Evolutionary conservation across 2,329 filamentous ascomycete genomes (phyloP).

Genomic region (Ophiosphaerella narmari): DNA sequence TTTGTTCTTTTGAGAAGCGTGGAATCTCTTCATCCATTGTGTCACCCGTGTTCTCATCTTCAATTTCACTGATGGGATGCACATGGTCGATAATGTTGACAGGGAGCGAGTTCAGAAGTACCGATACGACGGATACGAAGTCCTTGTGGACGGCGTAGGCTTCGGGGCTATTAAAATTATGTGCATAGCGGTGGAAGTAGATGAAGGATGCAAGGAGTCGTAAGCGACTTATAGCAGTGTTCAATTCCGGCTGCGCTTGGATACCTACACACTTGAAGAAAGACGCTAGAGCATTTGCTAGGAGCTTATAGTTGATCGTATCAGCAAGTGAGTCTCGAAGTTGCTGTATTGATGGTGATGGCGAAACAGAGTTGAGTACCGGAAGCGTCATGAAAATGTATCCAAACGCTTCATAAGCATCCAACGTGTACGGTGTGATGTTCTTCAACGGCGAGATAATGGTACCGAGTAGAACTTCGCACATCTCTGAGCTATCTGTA

Average conservation of each 20-base stretch:
- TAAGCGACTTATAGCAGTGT: constrained; percentile 51
- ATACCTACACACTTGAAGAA: constrained; percentile 33
- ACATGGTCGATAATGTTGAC: constrained; percentile 59
- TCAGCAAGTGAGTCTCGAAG: constrained; percentile 49
- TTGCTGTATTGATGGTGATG: constrained; percentile 21
- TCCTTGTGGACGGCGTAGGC: constrained; percentile 54
- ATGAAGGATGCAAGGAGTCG: constrained; percentile 66
- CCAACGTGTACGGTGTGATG: constrained; percentile 42
- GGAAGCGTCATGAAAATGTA: constrained; percentile 50
- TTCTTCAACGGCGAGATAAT: constrained; percentile 36
- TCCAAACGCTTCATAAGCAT: constrained; percentile 47
- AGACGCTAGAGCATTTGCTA: constrained; percentile 39
- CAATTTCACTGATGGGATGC: constrained; percentile 34
- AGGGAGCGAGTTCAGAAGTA: constrained; percentile 61
- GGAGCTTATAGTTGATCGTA: constrained; percentile 57
- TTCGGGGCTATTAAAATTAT: constrained; percentile 46
- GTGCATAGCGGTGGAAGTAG: constrained; percentile 59
- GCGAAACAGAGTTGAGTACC: constrained; percentile 38
- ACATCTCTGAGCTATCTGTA: constrained; percentile 2
- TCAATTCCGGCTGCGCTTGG: constrained; percentile 30
- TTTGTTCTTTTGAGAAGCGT: constrained; percentile 64
- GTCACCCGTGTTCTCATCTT: constrained; percentile 22
- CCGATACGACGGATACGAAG: constrained; percentile 61
- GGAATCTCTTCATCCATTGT: constrained; percentile 38
- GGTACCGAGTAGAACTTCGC: constrained; percentile 24